Evolutionary conservation across 306 rosid genomes (phyloP).

Genomic region (Quercus cerris): DNA sequence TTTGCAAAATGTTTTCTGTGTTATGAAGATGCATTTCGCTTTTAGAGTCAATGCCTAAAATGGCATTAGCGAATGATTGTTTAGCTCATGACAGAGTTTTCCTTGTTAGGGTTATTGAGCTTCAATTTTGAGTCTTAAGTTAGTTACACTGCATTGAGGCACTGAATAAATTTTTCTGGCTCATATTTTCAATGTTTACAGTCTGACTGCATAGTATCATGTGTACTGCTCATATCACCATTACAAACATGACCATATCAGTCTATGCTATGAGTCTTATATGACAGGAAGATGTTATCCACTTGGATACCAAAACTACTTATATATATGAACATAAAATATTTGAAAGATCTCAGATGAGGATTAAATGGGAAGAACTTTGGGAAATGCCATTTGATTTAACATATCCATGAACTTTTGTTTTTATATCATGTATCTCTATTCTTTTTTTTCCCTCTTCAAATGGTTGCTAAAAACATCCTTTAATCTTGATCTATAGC

Average conservation of each 20-base stretch:
- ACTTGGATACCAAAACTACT: no score
- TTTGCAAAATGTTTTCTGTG: not conserved
- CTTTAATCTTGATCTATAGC: not conserved
- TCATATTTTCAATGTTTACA: not conserved
- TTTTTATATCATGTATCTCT: not conserved
- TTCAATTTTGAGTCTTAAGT: not conserved
- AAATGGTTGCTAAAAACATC: not conserved
- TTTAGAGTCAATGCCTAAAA: not conserved
- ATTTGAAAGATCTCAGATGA: not conserved
- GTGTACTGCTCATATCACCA: no score
- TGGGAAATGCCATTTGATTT: not conserved
- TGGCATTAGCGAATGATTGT: not conserved
- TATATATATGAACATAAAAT: not conserved
- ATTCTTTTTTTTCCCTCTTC: no score
- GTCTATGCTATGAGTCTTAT: no score
- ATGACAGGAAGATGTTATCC: no score
- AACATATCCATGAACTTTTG: not conserved
- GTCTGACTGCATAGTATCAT: no score
- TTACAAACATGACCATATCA: no score
- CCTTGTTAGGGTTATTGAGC: not conserved
- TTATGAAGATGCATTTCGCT: not conserved
- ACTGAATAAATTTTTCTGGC: not conserved
- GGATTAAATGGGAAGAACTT: not conserved
- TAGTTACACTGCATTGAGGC: not conserved
- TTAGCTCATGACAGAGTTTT: not conserved